These are phyloP conservation scores for Heterobasidion irregulare DNA, from an alignment of 1,284 basidiomycete species.

Conservation along the genomic window DNA sequence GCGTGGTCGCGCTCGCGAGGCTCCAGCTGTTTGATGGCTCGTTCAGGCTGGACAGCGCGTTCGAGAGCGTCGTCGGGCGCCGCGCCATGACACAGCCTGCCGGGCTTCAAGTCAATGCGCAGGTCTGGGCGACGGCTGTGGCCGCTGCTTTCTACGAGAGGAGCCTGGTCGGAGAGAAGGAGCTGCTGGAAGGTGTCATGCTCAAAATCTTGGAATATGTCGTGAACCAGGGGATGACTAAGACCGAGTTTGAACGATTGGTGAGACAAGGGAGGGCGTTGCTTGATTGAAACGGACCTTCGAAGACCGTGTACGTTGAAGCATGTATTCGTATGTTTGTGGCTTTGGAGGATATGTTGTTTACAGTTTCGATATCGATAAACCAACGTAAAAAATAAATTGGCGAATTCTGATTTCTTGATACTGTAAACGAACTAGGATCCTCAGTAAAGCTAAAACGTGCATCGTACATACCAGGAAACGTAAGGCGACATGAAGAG, in stretches of 20 bases:
- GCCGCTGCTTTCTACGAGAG: constrained; percentile 29
- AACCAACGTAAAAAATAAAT: too few species aligned
- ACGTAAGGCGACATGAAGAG: too few species aligned
- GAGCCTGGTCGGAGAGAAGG: constrained; percentile 21
- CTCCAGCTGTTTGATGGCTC: constrained; percentile 40
- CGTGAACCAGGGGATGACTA: not conserved
- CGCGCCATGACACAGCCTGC: constrained; percentile 18
- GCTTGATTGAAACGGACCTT: not conserved
- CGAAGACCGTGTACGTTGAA: too few species aligned
- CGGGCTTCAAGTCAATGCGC: constrained; percentile 12
- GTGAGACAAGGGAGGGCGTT: not conserved
- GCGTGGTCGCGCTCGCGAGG: constrained; percentile 21
- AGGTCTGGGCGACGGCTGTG: constrained; percentile 33
- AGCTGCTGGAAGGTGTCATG: constrained; percentile 26
- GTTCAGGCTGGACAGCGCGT: constrained; percentile 22
- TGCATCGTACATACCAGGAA: too few species aligned
- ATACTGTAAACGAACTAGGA: too few species aligned
- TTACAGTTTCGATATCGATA: too few species aligned
- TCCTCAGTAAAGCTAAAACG: too few species aligned
- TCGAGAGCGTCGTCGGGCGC: constrained; percentile 22
- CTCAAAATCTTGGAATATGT: constrained; percentile 29
- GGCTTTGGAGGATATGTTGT: too few species aligned
- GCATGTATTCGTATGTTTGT: too few species aligned
- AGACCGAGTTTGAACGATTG: not conserved
- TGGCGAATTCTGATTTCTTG: too few species aligned